A percentile compares a stretch with the other conserved stretches of the same genome.
These are phyloP conservation scores for Xerocomus spinulosus DNA, from an alignment of 768 basidiomycete species.

Conservation along the genomic window DNA sequence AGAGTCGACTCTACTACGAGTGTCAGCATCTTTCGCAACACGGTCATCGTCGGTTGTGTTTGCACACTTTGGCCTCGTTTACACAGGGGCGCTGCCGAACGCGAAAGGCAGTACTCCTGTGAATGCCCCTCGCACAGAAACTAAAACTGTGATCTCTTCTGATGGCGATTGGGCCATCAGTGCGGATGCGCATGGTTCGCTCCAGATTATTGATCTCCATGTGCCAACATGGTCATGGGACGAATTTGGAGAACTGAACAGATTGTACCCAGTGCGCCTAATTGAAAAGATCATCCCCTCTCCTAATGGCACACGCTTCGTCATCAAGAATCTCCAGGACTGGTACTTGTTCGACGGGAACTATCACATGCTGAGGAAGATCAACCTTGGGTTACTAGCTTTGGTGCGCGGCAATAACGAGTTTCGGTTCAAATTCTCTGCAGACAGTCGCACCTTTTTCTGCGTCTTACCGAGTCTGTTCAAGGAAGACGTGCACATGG, in stretches of 20 bases:
- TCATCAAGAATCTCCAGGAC: neutral
- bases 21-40: constrained; percentile 1
- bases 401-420: neutral
- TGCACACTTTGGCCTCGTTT: neutral
- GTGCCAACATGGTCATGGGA: constrained; percentile 2
- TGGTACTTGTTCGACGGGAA: constrained; percentile 4
- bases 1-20: neutral
- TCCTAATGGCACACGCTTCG: constrained; percentile 8
- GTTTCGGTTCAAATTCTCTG: constrained; percentile 4
- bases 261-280: neutral
- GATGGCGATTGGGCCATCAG: constrained; percentile 15
- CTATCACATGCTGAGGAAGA: constrained; percentile 1
- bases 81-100: neutral
- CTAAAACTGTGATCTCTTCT: constrained; percentile 13
- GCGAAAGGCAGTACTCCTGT: neutral
- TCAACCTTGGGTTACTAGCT: constrained; percentile 5
- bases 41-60: constrained; percentile 8
- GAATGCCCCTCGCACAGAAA: neutral
- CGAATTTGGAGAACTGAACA: neutral
- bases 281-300: constrained; percentile 3
- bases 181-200: neutral
- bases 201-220: neutral
- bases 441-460: constrained; percentile 6
- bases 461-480: constrained; percentile 4
- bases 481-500: neutral